A percentile compares a stretch with the other conserved stretches of the same genome.
phyloP scores from a whole-genome alignment of 768 basidiomycete species.

The Kwoniella dendrophila region DNA sequence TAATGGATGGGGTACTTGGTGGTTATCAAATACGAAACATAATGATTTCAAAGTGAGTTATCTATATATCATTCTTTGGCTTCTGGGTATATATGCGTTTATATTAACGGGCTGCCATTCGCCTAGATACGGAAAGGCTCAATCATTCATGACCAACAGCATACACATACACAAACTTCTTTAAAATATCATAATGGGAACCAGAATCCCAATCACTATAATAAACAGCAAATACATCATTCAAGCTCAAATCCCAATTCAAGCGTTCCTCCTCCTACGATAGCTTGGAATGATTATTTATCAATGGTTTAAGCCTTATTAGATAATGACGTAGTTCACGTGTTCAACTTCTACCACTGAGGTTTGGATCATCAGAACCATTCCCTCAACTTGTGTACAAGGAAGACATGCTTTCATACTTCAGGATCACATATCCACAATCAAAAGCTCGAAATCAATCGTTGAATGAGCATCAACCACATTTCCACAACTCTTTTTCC shows the following conservation, averaged over 20 bases:
- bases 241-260: constrained; percentile 1
- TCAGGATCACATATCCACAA: too few relatives aligned
- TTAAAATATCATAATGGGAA: background rate
- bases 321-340: too few relatives aligned
- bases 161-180: background rate
- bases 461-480: too few relatives aligned
- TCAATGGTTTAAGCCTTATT: constrained; percentile 11
- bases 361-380: background rate
- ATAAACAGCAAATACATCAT: background rate
- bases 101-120: too few relatives aligned
- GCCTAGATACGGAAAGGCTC: too few relatives aligned
- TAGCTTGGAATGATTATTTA: constrained; percentile 26
- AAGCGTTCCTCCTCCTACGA: constrained; percentile 20
- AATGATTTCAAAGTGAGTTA: constrained; percentile 3
- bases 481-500: too few relatives aligned
- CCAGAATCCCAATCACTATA: background rate
- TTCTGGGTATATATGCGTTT: too few relatives aligned
- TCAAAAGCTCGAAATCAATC: too few relatives aligned
- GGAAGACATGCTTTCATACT: too few relatives aligned
- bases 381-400: background rate
- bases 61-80: background rate
- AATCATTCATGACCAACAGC: background rate
- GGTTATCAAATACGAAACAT: constrained; percentile 1
- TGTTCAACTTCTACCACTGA: too few relatives aligned
- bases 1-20: constrained; percentile 15